Evolutionary conservation across 768 basidiomycete species (phyloP).

Genomic region (Russula brevipes): DNA sequence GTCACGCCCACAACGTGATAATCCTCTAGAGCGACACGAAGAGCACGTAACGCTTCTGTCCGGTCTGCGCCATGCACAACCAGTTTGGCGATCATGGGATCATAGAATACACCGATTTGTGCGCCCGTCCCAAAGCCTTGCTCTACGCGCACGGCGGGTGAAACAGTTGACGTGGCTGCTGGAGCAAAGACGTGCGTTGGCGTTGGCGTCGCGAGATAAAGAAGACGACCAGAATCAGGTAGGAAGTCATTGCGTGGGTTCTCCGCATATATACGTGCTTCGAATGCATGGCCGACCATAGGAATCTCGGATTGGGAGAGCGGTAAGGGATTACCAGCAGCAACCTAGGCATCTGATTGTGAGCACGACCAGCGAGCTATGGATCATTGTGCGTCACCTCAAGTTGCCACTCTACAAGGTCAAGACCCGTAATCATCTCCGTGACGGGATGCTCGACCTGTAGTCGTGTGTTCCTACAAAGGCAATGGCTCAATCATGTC

Average conservation of each 20-base stretch:
- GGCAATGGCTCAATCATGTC: not conserved
- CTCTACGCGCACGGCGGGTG: conserved; percentile 74
- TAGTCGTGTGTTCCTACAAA: conserved; percentile 68
- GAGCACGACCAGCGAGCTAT: not conserved
- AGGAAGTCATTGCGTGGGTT: conserved; percentile 91
- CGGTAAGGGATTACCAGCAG: conserved; percentile 82
- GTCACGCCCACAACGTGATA: conserved; percentile 89
- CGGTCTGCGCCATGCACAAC: conserved; percentile 84
- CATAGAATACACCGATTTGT: conserved; percentile 83
- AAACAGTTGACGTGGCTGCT: conserved; percentile 31
- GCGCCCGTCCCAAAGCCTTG: conserved; percentile 81
- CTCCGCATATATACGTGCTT: conserved; percentile 94
- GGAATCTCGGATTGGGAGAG: conserved; percentile 73
- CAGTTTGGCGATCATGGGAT: conserved; percentile 89
- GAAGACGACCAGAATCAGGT: conserved; percentile 79
- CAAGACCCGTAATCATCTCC: conserved; percentile 91
- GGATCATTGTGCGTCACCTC: conserved; percentile 43
- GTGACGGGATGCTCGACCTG: conserved; percentile 93
- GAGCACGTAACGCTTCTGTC: conserved; percentile 73
- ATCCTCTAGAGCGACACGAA: conserved; percentile 76
- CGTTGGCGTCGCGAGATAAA: conserved; percentile 75
- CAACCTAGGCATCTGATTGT: conserved; percentile 47
- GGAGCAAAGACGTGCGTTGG: conserved; percentile 64
- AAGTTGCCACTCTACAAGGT: conserved; percentile 94
- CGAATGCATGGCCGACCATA: conserved; percentile 88